Percentiles rank a stretch among this genome's conserved stretches.
Conservation (phyloP, 768 basidiomycete genomes). For the Leccinum rimulosum region DNA sequence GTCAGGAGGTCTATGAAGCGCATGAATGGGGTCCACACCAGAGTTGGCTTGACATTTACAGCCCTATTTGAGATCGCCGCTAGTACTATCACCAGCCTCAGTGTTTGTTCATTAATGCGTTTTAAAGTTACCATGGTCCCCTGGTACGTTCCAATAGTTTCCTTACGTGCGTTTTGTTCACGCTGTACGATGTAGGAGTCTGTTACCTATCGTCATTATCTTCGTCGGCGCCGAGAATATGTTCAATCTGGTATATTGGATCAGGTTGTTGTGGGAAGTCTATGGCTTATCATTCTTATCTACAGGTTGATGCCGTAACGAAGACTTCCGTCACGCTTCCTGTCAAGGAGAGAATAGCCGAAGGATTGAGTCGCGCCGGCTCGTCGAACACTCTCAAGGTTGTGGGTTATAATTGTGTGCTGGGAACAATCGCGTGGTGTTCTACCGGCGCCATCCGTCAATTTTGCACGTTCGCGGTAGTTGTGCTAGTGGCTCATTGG, state of each 20-base stretch:
- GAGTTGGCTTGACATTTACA: constrained; percentile 88
- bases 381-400: constrained; percentile 92
- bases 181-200: constrained; percentile 50
- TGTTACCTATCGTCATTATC: constrained; percentile 90
- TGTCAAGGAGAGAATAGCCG: constrained; percentile 88
- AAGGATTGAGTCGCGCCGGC: constrained; percentile 85
- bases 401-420: constrained; percentile 77
- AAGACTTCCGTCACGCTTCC: constrained; percentile 83
- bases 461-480: constrained; percentile 91
- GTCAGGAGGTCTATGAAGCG: constrained; percentile 72
- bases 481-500: constrained; percentile 96
- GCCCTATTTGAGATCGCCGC: constrained; percentile 89
- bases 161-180: constrained; percentile 7
- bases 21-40: constrained; percentile 85
- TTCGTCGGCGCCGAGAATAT: constrained; percentile 98
- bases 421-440: constrained; percentile 73
- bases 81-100: constrained; percentile 91
- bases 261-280: constrained; percentile 6
- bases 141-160: constrained; percentile 49
- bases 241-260: constrained; percentile 76
- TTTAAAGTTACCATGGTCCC: constrained; percentile 89
- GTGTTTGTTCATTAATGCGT: constrained; percentile 87
- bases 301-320: constrained; percentile 78
- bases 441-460: constrained; percentile 82
- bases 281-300: constrained; percentile 25